Conservation (phyloP, 306 rosid genomes). For the Cucurbita argyrosperma region DNA sequence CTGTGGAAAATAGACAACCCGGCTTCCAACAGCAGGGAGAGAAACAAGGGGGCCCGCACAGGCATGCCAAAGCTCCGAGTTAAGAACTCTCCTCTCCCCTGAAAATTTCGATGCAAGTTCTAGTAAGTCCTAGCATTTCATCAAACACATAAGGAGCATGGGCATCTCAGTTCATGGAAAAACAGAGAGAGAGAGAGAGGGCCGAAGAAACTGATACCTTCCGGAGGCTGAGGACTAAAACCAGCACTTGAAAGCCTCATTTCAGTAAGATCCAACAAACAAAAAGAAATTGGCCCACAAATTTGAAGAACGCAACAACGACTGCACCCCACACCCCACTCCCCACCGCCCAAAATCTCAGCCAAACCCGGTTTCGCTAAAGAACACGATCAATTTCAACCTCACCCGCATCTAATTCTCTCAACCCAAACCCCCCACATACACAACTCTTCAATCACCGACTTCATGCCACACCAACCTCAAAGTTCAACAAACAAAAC, state of each 20-base stretch:
- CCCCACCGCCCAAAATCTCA: conserved; percentile 1
- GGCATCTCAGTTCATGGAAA: neutral
- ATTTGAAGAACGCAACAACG: conserved; percentile 25
- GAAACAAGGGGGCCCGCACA: conserved; percentile 98
- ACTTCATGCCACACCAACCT: conserved; percentile 8
- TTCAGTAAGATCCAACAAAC: conserved; percentile 12
- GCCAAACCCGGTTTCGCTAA: conserved; percentile 8
- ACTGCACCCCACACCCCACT: conserved; percentile 7
- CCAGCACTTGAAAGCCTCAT: conserved; percentile 90
- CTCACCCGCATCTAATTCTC: conserved; percentile 8
- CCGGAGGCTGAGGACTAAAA: conserved; percentile 78
- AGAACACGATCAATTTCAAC: conserved; percentile 4
- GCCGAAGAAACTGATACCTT: conserved; percentile 33
- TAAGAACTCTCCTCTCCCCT: conserved; percentile 83
- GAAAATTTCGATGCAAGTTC: conserved; percentile 18
- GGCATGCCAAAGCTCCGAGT: conserved; percentile 98
- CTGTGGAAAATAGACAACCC: conserved; percentile 89
- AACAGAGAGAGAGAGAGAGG: neutral
- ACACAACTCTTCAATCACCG: neutral
- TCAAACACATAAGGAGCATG: neutral
- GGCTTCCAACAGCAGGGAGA: conserved; percentile 74
- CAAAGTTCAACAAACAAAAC: neutral
- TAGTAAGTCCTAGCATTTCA: neutral
- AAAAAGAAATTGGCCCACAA: conserved; percentile 8
- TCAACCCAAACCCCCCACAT: neutral